phyloP scores from a whole-genome alignment of 768 basidiomycete species.

The Rhodotorula babjevae region DNA sequence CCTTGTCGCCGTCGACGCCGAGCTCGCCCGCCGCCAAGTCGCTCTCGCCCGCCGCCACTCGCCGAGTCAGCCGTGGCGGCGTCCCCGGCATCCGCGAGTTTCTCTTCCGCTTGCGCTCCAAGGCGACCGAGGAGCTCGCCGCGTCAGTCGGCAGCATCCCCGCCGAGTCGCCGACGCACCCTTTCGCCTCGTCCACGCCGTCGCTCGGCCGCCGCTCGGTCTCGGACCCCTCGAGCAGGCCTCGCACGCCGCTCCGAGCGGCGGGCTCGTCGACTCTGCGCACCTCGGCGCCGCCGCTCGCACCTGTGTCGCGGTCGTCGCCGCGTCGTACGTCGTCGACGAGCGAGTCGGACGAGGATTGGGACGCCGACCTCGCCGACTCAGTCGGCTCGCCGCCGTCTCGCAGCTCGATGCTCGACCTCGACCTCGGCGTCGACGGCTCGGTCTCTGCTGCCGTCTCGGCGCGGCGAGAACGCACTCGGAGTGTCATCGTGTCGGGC shows the following conservation, averaged over 20 bases:
- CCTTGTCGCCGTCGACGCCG: neutral
- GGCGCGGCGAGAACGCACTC: neutral
- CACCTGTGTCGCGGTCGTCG: too few relatives aligned
- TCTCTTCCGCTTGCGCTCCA: constrained; percentile 25
- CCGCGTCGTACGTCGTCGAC: neutral
- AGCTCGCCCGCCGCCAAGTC: neutral
- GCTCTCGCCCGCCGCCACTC: neutral
- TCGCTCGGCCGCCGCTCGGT: constrained; percentile 9
- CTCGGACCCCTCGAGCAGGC: constrained; percentile 16
- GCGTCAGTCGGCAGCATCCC: constrained; percentile 8
- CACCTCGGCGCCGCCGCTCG: neutral
- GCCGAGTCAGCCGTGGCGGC: constrained; percentile 23
- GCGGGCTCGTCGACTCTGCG: neutral
- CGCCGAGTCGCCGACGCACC: neutral
- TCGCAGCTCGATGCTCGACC: constrained; percentile 1
- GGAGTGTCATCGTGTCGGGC: neutral
- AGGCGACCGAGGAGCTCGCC: constrained; percentile 29
- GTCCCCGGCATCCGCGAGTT: constrained; percentile 34
- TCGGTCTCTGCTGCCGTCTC: too few relatives aligned
- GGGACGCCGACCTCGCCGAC: constrained; percentile 19
- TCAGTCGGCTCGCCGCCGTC: neutral
- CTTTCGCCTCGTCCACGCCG: neutral
- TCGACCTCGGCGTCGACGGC: neutral
- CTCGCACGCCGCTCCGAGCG: neutral
- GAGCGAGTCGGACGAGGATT: constrained; percentile 12